phyloP scores from a whole-genome alignment of 768 basidiomycete genomes.

The Leccinum fibrillosum region DNA sequence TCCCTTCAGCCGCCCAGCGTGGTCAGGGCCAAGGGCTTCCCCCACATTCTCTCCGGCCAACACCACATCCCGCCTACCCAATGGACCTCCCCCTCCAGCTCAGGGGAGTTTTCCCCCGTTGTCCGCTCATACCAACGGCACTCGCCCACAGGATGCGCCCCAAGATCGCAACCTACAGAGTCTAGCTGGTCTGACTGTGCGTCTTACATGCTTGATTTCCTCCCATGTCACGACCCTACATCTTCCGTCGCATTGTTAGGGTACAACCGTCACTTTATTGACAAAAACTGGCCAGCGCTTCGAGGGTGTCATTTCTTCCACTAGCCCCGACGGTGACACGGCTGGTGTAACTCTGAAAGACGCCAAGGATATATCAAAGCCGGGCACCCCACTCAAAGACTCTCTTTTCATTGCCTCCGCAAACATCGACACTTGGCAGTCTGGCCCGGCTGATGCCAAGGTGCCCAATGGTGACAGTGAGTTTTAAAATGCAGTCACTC shows the following conservation, averaged over 20 bases:
- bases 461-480: conserved; percentile 69
- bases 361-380: conserved; percentile 66
- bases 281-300: conserved; percentile 71
- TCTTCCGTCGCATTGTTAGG: conserved; percentile 40
- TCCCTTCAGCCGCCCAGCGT: conserved; percentile 46
- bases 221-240: conserved; percentile 13
- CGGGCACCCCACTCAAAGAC: conserved; percentile 70
- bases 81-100: conserved; percentile 34
- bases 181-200: conserved; percentile 67
- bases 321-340: conserved; percentile 61
- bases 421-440: conserved; percentile 71
- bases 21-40: conserved; percentile 66
- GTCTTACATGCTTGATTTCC: conserved; percentile 30
- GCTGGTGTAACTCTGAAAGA: conserved; percentile 74
- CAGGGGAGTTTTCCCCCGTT: conserved; percentile 44
- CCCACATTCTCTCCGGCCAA: conserved; percentile 63
- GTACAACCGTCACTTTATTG: conserved; percentile 72
- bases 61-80: conserved; percentile 41
- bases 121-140: conserved; percentile 45
- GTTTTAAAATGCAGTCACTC: conserved; percentile 25
- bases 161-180: conserved; percentile 63
- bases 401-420: conserved; percentile 63
- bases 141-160: conserved; percentile 41
- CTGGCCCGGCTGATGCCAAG: conserved; percentile 70
- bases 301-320: conserved; percentile 68